These are phyloP conservation scores for Yamadazyma kitorensis DNA, from an alignment of 805 yeast species.

Conservation along the genomic window DNA sequence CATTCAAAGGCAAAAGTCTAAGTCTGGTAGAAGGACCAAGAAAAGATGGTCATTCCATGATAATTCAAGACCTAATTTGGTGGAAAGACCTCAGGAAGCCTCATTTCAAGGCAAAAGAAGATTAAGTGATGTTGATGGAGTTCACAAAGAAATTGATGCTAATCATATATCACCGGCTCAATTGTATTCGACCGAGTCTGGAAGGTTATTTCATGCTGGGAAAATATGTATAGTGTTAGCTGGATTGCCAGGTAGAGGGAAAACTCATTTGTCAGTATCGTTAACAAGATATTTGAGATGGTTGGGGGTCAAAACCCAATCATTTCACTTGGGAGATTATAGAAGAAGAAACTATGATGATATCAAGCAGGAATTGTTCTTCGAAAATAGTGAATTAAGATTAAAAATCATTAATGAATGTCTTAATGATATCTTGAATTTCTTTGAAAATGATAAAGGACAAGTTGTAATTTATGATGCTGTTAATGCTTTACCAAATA, in stretches of 20 bases:
- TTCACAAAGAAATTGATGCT: constrained; percentile 61
- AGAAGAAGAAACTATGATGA: constrained; percentile 56
- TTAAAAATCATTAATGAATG: constrained; percentile 60
- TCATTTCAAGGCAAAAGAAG: constrained; percentile 25
- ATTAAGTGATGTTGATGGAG: constrained; percentile 50
- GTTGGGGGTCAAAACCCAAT: constrained; percentile 92
- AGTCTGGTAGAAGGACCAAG: constrained; percentile 31
- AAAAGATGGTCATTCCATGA: constrained; percentile 45
- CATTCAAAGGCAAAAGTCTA: constrained; percentile 20
- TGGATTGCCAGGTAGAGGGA: constrained; percentile 95
- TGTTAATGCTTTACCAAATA: constrained; percentile 74
- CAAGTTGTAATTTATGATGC: constrained; percentile 98
- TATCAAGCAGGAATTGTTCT: constrained; percentile 40
- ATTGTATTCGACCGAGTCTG: constrained; percentile 87
- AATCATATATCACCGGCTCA: constrained; percentile 86
- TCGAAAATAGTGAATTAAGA: constrained; percentile 53
- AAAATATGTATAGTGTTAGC: constrained; percentile 83
- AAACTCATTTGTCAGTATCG: constrained; percentile 88
- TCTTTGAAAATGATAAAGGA: constrained; percentile 75
- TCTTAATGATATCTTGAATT: constrained; percentile 62
- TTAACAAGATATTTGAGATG: constrained; percentile 89
- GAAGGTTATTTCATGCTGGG: constrained; percentile 93
- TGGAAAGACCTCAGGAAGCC: constrained; percentile 28
- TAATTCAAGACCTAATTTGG: constrained; percentile 34
- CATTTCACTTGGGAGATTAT: constrained; percentile 90